Conservation (phyloP, 2,329 filamentous ascomycete species). For the Apiospora arundinis region DNA sequence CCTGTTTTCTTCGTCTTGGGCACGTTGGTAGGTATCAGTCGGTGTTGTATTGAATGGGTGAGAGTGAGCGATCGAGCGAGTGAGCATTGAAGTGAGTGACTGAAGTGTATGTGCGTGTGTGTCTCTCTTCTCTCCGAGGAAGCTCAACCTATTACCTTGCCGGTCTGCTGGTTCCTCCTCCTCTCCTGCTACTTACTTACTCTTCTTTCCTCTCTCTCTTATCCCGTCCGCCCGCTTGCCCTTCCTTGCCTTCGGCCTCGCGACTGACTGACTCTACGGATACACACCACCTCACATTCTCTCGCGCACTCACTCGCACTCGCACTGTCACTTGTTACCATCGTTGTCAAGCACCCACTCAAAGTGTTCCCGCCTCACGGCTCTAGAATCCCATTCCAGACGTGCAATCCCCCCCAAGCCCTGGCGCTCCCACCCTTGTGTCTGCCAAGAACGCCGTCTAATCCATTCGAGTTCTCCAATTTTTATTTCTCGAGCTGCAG, state of each 20-base stretch:
- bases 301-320: background rate
- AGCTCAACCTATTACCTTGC: background rate
- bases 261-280: background rate
- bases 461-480: conserved; percentile 4
- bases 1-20: background rate
- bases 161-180: background rate
- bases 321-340: background rate
- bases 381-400: background rate
- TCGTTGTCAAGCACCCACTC: background rate
- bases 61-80: background rate
- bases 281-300: background rate
- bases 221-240: background rate
- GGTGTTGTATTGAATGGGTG: background rate
- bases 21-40: background rate
- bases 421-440: background rate
- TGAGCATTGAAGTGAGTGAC: too few relatives aligned
- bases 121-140: background rate
- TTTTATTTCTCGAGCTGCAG: conserved; percentile 11
- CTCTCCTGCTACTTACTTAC: background rate
- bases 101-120: background rate
- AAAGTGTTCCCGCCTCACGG: background rate
- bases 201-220: background rate
- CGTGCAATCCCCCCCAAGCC: conserved; percentile 7
- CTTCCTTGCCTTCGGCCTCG: background rate
- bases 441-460: conserved; percentile 14